These are phyloP conservation scores for Somion occarium DNA, from an alignment of 1,284 basidiomycete genomes.

Conservation along the genomic window DNA sequence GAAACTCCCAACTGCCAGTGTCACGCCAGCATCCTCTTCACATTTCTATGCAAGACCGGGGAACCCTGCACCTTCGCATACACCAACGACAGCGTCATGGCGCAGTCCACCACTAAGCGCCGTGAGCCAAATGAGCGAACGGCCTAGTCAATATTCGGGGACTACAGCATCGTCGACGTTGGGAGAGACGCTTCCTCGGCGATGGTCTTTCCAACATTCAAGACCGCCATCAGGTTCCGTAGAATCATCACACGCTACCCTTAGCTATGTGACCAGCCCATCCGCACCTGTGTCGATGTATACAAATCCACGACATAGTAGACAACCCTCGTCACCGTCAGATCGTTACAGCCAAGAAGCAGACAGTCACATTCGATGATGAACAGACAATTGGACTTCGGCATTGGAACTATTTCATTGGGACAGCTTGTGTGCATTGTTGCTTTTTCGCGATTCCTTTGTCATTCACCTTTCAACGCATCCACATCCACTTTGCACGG, in stretches of 20 bases:
- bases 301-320: conserved; percentile 12
- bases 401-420: no score
- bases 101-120: conserved; percentile 25
- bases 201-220: conserved; percentile 41
- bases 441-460: neutral
- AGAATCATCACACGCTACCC: conserved; percentile 21
- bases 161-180: conserved; percentile 29
- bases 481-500: neutral
- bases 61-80: conserved; percentile 53
- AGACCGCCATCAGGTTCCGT: conserved; percentile 30
- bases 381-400: no score
- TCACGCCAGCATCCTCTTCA: conserved; percentile 19
- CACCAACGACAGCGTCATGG: conserved; percentile 16
- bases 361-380: no score
- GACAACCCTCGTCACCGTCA: conserved; percentile 7
- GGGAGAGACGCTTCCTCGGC: conserved; percentile 37
- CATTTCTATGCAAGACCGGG: conserved; percentile 33
- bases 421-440: neutral
- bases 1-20: conserved; percentile 4
- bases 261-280: neutral
- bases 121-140: conserved; percentile 36
- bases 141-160: conserved; percentile 40
- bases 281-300: conserved; percentile 10
- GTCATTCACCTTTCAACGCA: neutral
- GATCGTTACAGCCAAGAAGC: no score